phyloP scores from a whole-genome alignment of 768 basidiomycete species.

The Phaeotremella fagi region DNA sequence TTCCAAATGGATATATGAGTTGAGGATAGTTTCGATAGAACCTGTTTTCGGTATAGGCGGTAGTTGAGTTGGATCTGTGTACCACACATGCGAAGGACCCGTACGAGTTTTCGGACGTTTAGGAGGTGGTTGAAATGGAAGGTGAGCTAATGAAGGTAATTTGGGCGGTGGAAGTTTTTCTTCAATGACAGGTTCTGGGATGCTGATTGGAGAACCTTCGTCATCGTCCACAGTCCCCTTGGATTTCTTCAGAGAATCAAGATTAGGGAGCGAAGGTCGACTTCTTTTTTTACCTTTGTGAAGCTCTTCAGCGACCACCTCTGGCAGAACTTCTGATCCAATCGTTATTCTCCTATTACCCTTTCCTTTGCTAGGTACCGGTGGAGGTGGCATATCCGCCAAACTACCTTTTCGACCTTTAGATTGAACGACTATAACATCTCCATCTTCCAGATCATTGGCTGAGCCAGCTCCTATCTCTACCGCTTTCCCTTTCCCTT shows the following conservation, averaged over 20 bases:
- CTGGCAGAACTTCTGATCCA: not conserved
- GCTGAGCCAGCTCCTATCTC: not conserved
- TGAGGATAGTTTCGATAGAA: conserved; percentile 59
- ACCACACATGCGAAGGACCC: conserved; percentile 57
- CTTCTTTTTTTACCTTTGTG: conserved; percentile 24
- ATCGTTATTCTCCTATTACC: conserved; percentile 1
- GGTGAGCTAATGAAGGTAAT: conserved; percentile 36
- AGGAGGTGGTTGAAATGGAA: conserved; percentile 50
- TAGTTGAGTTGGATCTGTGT: conserved; percentile 63
- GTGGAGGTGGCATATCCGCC: conserved; percentile 4
- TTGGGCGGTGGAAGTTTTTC: conserved; percentile 9
- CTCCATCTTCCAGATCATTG: not conserved
- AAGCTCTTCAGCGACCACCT: not conserved
- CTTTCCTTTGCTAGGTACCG: conserved; percentile 1
- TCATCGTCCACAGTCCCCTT: conserved; percentile 8
- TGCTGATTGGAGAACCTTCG: conserved; percentile 5
- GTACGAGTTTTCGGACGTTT: conserved; percentile 69
- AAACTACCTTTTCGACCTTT: not conserved
- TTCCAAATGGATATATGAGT: conserved; percentile 59
- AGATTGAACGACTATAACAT: not conserved
- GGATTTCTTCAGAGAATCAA: not conserved
- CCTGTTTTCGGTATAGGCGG: conserved; percentile 54
- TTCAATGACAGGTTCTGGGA: not conserved
- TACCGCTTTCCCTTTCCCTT: conserved; percentile 13
- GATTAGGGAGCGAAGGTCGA: conserved; percentile 14